Conservation (phyloP, 2,329 filamentous ascomycete genomes). For the Aspergillus ochraceus region DNA sequence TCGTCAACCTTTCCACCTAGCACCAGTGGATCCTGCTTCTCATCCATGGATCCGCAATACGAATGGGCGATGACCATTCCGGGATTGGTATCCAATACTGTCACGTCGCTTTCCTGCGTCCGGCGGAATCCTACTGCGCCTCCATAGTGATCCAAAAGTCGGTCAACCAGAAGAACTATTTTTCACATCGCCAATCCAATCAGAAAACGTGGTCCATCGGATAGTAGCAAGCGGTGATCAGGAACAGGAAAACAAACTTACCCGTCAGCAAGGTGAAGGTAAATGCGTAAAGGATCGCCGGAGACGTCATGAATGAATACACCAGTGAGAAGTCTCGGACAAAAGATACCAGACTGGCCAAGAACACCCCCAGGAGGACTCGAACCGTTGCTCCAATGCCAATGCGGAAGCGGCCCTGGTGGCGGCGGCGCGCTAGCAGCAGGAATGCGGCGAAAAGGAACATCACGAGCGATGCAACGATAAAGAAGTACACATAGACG, state of each 20-base stretch:
- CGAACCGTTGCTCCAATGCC: conserved; percentile 29
- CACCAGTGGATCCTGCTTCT: background rate
- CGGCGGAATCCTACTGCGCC: conserved; percentile 24
- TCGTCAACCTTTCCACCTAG: background rate
- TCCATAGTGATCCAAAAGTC: conserved; percentile 33
- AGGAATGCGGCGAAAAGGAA: conserved; percentile 37
- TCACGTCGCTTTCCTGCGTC: conserved; percentile 24
- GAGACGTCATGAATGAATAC: conserved; percentile 42
- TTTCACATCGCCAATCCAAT: conserved; percentile 7
- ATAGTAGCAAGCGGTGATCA: background rate
- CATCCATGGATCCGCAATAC: background rate
- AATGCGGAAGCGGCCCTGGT: conserved; percentile 22
- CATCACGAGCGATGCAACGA: conserved; percentile 38
- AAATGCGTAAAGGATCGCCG: conserved; percentile 39
- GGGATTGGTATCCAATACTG: conserved; percentile 12
- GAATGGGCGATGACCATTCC: conserved; percentile 4
- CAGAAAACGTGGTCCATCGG: conserved; percentile 6
- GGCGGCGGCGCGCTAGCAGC: conserved; percentile 29
- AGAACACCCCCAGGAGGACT: conserved; percentile 28
- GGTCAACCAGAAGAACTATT: conserved; percentile 35
- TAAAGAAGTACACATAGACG: conserved; percentile 43
- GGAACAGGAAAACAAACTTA: conserved; percentile 15
- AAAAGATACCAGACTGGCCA: conserved; percentile 32
- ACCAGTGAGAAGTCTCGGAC: conserved; percentile 33
- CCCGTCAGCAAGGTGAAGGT: conserved; percentile 32